These are phyloP conservation scores for Alloascoidea africana DNA, from an alignment of 805 yeast species.

Conservation along the genomic window DNA sequence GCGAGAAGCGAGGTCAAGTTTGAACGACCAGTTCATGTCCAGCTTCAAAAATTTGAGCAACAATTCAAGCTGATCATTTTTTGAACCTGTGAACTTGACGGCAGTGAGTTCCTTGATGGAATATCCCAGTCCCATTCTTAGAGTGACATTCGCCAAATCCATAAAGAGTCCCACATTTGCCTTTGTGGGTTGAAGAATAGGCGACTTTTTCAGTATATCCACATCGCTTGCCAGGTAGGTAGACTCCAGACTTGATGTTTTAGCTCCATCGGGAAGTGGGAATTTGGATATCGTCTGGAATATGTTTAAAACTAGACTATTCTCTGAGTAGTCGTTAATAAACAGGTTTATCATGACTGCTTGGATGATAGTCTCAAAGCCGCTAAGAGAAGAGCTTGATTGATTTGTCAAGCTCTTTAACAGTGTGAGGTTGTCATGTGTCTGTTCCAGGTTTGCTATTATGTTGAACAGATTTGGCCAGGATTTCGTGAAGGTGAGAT, in stretches of 20 bases:
- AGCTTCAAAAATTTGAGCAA: not conserved
- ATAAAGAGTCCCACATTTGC: not conserved
- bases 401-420: not conserved
- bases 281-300: not conserved
- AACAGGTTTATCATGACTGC: not conserved
- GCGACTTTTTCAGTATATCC: not conserved
- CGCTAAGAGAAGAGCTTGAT: not conserved
- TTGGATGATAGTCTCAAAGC: not conserved
- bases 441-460: not conserved
- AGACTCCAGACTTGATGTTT: not conserved
- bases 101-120: not conserved
- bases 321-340: not conserved
- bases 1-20: not conserved
- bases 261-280: not conserved
- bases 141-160: not conserved
- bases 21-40: not conserved
- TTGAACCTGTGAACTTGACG: not conserved
- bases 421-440: not conserved
- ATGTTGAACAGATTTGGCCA: not conserved
- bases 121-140: not conserved
- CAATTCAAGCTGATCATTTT: not conserved
- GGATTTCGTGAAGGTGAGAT: not conserved
- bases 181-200: not conserved
- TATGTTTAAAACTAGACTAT: not conserved
- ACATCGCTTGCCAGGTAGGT: not conserved